Evolutionary conservation across 106 monocot genomes (phyloP).

Genomic region (Chionographis japonica): DNA sequence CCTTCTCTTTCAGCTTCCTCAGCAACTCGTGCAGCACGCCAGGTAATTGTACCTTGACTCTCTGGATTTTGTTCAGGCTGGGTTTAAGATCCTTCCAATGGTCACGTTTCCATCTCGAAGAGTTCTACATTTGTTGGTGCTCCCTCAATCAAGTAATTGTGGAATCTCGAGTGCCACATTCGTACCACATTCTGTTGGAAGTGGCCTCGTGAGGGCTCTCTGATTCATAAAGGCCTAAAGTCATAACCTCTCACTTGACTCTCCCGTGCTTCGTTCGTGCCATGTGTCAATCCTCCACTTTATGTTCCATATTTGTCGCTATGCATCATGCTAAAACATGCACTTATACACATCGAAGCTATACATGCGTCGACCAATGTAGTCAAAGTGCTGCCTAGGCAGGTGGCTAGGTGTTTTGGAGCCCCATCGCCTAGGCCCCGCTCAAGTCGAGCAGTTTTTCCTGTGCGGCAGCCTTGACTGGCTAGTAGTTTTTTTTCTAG

Average conservation of each 20-base stretch:
- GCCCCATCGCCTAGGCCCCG: no score
- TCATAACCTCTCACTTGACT: no score
- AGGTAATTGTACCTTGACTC: background rate
- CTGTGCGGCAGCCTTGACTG: background rate
- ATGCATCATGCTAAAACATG: no score
- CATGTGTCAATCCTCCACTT: no score
- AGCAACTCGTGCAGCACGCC: background rate
- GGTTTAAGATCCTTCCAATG: background rate
- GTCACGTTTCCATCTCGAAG: background rate
- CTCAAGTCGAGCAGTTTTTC: background rate
- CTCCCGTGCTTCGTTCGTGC: no score
- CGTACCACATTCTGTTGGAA: background rate
- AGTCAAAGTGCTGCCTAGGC: no score
- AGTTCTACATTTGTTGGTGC: background rate
- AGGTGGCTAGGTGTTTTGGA: no score
- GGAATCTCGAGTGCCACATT: slow-evolving; percentile 3
- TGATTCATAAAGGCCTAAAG: no score
- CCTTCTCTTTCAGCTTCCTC: background rate
- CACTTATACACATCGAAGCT: no score
- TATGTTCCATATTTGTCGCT: no score
- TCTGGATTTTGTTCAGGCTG: slow-evolving; percentile 1
- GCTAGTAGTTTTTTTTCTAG: no score
- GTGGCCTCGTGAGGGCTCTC: background rate
- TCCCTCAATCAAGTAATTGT: background rate
- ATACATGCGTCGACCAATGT: no score